Percentiles rank a stretch among this genome's conserved stretches.
Evolutionary conservation across 116 monocot genomes (phyloP).

Genomic region (Zostera marina): DNA sequence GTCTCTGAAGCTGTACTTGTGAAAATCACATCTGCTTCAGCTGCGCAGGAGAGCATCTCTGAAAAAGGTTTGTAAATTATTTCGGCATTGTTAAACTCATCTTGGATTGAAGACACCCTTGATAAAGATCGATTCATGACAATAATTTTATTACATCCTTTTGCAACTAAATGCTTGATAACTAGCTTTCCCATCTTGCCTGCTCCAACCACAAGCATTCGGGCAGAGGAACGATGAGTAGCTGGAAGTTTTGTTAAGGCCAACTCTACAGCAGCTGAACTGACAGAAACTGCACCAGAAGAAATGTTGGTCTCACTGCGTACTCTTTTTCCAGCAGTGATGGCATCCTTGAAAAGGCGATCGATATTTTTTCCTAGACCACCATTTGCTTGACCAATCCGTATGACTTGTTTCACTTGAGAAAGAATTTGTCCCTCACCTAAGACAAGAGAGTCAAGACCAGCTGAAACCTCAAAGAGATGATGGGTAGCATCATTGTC

Average conservation of each 20-base stretch:
- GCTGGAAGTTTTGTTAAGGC: conserved; percentile 83
- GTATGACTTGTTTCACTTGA: conserved; percentile 93
- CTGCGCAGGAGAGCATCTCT: conserved; percentile 64
- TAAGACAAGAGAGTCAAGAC: conserved; percentile 85
- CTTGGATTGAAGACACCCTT: conserved; percentile 57
- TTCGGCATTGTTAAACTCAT: conserved; percentile 64
- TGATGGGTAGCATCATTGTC: conserved; percentile 87
- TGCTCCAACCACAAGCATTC: conserved; percentile 89
- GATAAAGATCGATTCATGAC: conserved; percentile 73
- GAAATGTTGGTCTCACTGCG: conserved; percentile 88
- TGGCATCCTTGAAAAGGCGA: conserved; percentile 92
- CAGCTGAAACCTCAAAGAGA: conserved; percentile 89
- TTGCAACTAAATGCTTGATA: conserved; percentile 81
- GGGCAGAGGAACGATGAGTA: conserved; percentile 27
- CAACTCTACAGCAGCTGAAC: conserved; percentile 96
- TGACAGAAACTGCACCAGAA: conserved; percentile 91
- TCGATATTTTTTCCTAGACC: conserved; percentile 91
- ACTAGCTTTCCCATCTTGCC: conserved; percentile 99
- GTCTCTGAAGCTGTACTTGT: conserved; percentile 92
- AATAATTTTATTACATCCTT: conserved; percentile 70
- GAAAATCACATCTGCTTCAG: conserved; percentile 87
- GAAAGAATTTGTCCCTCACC: conserved; percentile 91
- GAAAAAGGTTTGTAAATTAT: conserved; percentile 68
- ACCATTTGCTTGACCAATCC: conserved; percentile 50
- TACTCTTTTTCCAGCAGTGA: conserved; percentile 77